Conservation (phyloP, 768 basidiomycete species). For the Pholiota microspora region DNA sequence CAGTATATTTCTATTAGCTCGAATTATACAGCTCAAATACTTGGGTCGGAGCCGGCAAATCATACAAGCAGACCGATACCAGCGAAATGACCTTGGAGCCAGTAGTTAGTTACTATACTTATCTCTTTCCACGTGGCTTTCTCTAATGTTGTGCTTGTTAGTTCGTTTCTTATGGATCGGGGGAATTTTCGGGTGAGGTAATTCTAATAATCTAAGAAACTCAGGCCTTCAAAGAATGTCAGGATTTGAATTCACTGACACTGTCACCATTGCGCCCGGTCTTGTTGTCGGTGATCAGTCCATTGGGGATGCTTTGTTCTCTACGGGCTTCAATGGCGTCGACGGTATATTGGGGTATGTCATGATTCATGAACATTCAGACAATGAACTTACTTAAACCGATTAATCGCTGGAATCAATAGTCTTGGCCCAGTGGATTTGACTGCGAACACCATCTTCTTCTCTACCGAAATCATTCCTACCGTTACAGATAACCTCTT, state of each 20-base stretch:
- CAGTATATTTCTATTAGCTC: not conserved
- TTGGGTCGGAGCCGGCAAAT: slow-evolving; percentile 60
- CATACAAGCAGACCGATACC: slow-evolving; percentile 46
- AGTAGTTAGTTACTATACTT: slow-evolving; percentile 45
- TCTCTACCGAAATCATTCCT: slow-evolving; percentile 31
- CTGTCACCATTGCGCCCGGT: slow-evolving; percentile 44
- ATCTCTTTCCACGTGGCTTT: too few relatives aligned
- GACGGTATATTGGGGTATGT: slow-evolving; percentile 36
- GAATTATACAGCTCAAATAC: slow-evolving; percentile 53
- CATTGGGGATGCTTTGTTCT: slow-evolving; percentile 52
- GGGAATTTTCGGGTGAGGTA: slow-evolving; percentile 47
- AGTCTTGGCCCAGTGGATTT: slow-evolving; percentile 15
- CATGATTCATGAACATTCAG: not conserved
- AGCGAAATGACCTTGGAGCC: slow-evolving; percentile 37
- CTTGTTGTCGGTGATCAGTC: slow-evolving; percentile 54
- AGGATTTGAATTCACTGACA: slow-evolving; percentile 33
- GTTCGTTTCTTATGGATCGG: slow-evolving; percentile 58
- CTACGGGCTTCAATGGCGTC: slow-evolving; percentile 41
- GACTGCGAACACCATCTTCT: slow-evolving; percentile 9
- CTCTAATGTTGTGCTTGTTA: not conserved
- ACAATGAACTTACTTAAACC: not conserved
- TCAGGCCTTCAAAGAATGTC: not conserved
- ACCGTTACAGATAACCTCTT: slow-evolving; percentile 59
- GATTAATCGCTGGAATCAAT: too few relatives aligned
- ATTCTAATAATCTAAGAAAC: not conserved